Percentiles rank a stretch among this genome's conserved stretches.
These are phyloP conservation scores for Trypanosoma boissoni DNA, from an alignment of 208 protist genomes.

Conservation along the genomic window DNA sequence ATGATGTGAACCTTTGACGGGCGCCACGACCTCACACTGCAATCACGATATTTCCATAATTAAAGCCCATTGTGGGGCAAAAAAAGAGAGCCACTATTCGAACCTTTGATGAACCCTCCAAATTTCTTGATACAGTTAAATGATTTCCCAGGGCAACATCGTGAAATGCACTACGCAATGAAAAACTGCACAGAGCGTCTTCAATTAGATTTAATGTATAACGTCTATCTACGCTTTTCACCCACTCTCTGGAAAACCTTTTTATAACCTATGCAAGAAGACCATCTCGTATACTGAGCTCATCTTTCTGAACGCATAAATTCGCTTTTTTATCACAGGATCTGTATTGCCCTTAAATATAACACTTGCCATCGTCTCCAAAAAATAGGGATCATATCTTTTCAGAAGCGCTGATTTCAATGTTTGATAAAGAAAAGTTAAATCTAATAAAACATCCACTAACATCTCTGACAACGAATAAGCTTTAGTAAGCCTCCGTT, in stretches of 20 bases:
- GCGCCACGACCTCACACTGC: no score
- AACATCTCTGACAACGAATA: no score
- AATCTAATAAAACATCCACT: no score
- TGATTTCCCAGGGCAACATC: not conserved
- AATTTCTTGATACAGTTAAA: not conserved
- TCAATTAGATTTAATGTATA: constrained; percentile 9
- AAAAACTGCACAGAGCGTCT: not conserved
- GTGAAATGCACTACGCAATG: constrained; percentile 9
- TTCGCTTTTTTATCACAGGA: not conserved
- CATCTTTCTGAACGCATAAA: no score
- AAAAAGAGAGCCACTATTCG: not conserved
- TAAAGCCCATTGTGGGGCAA: no score
- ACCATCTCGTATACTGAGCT: constrained; percentile 4
- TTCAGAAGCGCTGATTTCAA: no score
- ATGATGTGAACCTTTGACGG: no score
- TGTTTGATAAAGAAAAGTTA: no score
- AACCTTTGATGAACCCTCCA: not conserved
- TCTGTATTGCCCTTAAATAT: constrained; percentile 7
- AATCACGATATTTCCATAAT: no score
- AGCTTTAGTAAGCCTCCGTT: no score
- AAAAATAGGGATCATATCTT: not conserved
- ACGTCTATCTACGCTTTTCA: not conserved
- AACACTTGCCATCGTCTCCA: constrained; percentile 1
- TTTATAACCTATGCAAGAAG: constrained; percentile 10
- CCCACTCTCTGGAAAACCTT: constrained; percentile 13